phyloP scores from a whole-genome alignment of 352 stramenopile genomes.

The Phytophthora ohioensis region DNA sequence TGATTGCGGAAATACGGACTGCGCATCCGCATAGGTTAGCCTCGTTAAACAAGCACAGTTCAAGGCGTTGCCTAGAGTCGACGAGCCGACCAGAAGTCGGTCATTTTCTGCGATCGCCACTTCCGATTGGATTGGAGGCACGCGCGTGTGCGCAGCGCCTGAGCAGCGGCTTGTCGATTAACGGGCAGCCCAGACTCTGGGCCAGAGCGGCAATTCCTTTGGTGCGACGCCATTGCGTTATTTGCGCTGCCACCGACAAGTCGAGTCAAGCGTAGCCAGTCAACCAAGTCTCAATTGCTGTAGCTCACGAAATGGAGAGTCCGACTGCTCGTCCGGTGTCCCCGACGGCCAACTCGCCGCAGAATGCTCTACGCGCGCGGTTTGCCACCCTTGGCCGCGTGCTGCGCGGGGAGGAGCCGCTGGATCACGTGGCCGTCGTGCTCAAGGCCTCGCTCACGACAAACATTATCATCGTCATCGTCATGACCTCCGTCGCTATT shows the following conservation, averaged over 20 bases:
- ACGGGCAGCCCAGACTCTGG: neutral
- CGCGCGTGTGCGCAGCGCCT: neutral
- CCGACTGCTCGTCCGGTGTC: conserved; percentile 18
- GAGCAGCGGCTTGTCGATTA: conserved; percentile 16
- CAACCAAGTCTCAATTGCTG: neutral
- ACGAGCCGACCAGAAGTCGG: conserved; percentile 20
- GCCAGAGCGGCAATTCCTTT: conserved; percentile 4
- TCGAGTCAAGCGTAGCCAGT: conserved; percentile 3
- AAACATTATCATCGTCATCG: conserved; percentile 74
- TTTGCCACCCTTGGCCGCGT: conserved; percentile 22
- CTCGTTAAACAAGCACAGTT: conserved; percentile 3
- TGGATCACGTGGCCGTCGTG: conserved; percentile 65
- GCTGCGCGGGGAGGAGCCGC: conserved; percentile 41
- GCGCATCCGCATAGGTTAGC: conserved; percentile 7
- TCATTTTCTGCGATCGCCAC: conserved; percentile 1
- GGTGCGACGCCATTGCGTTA: conserved; percentile 2
- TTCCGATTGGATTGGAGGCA: conserved; percentile 26
- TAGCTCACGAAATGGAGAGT: conserved; percentile 27
- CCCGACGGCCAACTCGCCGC: conserved; percentile 3
- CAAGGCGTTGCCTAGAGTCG: conserved; percentile 15
- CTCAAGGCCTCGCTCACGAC: conserved; percentile 67
- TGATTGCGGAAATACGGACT: conserved; percentile 32
- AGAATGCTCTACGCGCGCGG: conserved; percentile 8
- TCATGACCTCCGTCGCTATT: conserved; percentile 76
- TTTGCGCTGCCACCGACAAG: conserved; percentile 14